Evolutionary conservation across 768 basidiomycete species (phyloP).

Genomic region (Lentinus tigrinus): DNA sequence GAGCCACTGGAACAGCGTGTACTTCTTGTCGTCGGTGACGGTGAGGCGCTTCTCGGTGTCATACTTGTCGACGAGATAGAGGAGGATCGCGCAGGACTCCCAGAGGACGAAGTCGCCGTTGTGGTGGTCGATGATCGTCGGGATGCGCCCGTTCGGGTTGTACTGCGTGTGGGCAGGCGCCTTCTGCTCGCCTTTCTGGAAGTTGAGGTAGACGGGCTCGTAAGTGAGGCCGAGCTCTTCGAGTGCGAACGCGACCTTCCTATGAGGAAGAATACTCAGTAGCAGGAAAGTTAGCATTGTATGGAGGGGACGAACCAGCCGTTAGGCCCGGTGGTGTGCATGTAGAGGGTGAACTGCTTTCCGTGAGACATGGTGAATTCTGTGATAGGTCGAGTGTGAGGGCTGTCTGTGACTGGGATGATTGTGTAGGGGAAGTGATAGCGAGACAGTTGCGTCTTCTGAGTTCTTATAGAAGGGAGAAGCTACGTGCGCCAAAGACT

Average conservation of each 20-base stretch:
- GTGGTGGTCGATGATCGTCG: constrained; percentile 34
- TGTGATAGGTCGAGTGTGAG: background rate
- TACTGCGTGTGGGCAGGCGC: constrained; percentile 23
- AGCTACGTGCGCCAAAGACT: too few relatives aligned
- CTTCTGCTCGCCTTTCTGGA: constrained; percentile 27
- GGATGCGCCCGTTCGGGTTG: constrained; percentile 38
- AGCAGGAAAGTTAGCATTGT: background rate
- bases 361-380: constrained; percentile 26
- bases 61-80: constrained; percentile 44
- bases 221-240: constrained; percentile 29
- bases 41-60: constrained; percentile 40
- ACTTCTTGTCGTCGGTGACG: constrained; percentile 12
- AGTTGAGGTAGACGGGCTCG: constrained; percentile 26
- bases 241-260: constrained; percentile 27
- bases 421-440: too few relatives aligned
- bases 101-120: constrained; percentile 33
- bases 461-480: too few relatives aligned
- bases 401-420: background rate
- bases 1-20: constrained; percentile 39
- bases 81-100: constrained; percentile 41
- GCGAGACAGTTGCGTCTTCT: too few relatives aligned
- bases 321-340: constrained; percentile 24
- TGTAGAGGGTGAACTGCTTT: constrained; percentile 30
- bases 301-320: constrained; percentile 19
- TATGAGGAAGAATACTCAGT: background rate